Evolutionary conservation across 805 yeast genomes (phyloP).

Genomic region (Monosporozyma unispora): DNA sequence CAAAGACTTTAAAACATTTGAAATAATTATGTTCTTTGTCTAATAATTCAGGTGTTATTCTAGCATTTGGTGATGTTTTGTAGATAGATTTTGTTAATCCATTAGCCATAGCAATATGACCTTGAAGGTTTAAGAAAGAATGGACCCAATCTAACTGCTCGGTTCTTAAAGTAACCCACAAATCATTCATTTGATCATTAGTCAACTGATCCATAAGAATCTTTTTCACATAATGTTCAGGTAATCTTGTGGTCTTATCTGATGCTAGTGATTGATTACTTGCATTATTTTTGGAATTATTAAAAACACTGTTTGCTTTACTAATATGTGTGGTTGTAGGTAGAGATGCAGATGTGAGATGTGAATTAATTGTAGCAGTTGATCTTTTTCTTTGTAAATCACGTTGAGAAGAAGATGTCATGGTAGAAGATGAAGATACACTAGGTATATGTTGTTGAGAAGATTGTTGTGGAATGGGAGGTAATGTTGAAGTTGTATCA

Average conservation of each 20-base stretch:
- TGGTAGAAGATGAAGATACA: neutral
- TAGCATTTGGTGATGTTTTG: constrained; percentile 19
- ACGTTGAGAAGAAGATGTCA: neutral
- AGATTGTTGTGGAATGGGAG: neutral
- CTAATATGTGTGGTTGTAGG: neutral
- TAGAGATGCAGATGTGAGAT: neutral
- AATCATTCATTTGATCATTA: constrained; percentile 61
- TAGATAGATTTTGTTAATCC: constrained; percentile 44
- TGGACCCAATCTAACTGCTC: constrained; percentile 82
- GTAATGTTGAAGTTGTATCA: neutral
- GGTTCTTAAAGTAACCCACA: constrained; percentile 87
- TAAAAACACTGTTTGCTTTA: neutral
- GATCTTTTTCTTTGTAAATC: constrained; percentile 2
- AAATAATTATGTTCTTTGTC: constrained; percentile 72
- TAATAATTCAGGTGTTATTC: constrained; percentile 35
- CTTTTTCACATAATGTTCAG: constrained; percentile 66
- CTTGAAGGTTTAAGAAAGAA: constrained; percentile 68
- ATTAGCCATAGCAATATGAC: constrained; percentile 67
- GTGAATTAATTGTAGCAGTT: neutral
- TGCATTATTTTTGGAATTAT: neutral
- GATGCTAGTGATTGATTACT: constrained; percentile 4
- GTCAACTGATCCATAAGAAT: constrained; percentile 64
- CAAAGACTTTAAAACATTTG: constrained; percentile 58
- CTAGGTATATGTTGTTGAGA: neutral
- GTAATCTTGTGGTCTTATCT: constrained; percentile 38